phyloP scores from a whole-genome alignment of 306 rosid species.

The Hippophae rhamnoides region DNA sequence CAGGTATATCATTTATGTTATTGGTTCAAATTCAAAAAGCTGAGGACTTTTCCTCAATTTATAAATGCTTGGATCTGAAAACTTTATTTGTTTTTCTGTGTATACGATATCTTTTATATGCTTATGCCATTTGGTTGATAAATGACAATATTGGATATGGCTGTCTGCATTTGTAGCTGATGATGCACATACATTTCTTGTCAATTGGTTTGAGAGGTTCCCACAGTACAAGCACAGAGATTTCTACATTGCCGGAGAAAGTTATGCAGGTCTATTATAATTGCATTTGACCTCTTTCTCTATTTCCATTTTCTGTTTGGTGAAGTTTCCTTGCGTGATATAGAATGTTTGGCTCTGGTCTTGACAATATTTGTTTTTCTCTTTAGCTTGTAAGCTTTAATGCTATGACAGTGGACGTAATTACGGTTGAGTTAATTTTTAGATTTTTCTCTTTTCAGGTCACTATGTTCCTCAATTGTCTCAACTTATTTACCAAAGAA shows the following conservation, averaged over 20 bases:
- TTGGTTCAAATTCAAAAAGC: background rate
- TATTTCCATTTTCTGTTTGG: conserved; percentile 1
- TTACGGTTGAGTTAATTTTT: conserved; percentile 4
- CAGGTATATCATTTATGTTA: conserved; percentile 42
- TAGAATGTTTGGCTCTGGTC: background rate
- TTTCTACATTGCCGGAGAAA: conserved; percentile 93
- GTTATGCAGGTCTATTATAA: conserved; percentile 74
- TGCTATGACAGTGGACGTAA: background rate
- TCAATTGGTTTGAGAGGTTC: conserved; percentile 92
- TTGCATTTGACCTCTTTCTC: background rate
- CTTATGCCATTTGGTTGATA: conserved; percentile 6
- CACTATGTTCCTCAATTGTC: conserved; percentile 93
- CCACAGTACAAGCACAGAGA: conserved; percentile 88
- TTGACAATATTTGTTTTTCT: background rate
- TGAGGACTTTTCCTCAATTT: conserved; percentile 1
- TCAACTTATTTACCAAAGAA: conserved; percentile 56
- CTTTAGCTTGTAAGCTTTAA: no score
- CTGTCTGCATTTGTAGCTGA: conserved; percentile 52
- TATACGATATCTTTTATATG: conserved; percentile 5
- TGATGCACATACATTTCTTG: conserved; percentile 73
- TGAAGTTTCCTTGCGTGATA: background rate
- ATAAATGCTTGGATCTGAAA: conserved; percentile 6
- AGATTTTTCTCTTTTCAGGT: conserved; percentile 40
- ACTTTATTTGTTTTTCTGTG: background rate
- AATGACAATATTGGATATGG: conserved; percentile 15